Conservation (phyloP, 441 rosid species). For the Populus hybrid region DNA sequence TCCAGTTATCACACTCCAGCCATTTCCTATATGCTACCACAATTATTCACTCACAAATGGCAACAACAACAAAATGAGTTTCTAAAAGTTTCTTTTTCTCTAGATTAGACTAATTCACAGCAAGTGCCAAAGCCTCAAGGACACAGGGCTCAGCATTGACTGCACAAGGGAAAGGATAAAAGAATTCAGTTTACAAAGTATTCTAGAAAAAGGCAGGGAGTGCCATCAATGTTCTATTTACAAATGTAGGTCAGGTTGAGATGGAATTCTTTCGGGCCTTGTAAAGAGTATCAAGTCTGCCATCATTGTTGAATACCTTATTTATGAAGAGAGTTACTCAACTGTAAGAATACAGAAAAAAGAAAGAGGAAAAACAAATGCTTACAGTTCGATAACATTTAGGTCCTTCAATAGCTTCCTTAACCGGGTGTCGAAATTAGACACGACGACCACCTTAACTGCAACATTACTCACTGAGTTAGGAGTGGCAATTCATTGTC, state of each 20-base stretch:
- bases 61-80: background rate
- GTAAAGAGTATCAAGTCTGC: background rate
- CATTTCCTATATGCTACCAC: background rate
- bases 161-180: background rate
- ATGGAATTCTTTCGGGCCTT: background rate
- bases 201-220: background rate
- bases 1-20: background rate
- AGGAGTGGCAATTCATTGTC: slow-evolving; percentile 13
- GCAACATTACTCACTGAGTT: slow-evolving; percentile 29
- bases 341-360: slow-evolving; percentile 3
- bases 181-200: background rate
- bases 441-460: slow-evolving; percentile 89
- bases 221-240: background rate
- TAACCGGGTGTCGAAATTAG: slow-evolving; percentile 76
- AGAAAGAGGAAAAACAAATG: slow-evolving; percentile 6
- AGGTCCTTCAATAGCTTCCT: slow-evolving; percentile 83
- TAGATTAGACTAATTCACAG: background rate
- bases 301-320: background rate
- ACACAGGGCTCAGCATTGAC: background rate
- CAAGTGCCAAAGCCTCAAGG: background rate
- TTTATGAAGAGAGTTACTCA: background rate
- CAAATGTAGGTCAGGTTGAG: background rate
- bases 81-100: background rate
- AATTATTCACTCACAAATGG: background rate
- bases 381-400: slow-evolving; percentile 71